Evolutionary conservation across 345 rosid genomes (phyloP).

Genomic region (Citrus australasica): DNA sequence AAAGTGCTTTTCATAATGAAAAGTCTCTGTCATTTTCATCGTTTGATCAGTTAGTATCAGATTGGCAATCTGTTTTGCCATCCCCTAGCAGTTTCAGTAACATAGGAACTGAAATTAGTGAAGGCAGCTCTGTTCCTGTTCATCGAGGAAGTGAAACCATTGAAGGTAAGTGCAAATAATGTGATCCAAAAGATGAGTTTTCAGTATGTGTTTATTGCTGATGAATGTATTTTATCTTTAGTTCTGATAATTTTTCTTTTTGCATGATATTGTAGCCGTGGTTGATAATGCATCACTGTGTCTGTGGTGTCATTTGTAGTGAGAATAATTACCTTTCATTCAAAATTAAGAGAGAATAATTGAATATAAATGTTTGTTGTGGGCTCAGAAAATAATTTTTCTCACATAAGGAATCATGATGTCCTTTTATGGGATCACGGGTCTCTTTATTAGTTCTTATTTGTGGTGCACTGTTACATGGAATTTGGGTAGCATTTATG

Average conservation of each 20-base stretch:
- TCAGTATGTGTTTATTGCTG: not conserved
- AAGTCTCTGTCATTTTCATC: constrained; percentile 33
- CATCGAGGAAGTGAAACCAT: constrained; percentile 21
- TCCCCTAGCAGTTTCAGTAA: constrained; percentile 31
- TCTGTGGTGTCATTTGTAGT: too few relatives aligned
- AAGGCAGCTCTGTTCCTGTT: constrained; percentile 15
- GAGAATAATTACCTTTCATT: not conserved
- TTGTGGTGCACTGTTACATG: too few relatives aligned
- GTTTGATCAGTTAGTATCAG: constrained; percentile 28
- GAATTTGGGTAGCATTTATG: too few relatives aligned
- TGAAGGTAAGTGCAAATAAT: constrained; percentile 10
- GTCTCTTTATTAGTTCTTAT: too few relatives aligned
- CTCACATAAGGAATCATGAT: too few relatives aligned
- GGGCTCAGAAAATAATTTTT: not conserved
- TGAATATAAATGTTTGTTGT: not conserved
- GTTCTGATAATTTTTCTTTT: not conserved
- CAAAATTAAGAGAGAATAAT: not conserved
- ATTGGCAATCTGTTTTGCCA: constrained; percentile 12
- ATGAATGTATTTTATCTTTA: not conserved
- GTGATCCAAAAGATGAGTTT: not conserved
- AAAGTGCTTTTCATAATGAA: constrained; percentile 18
- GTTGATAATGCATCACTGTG: not conserved
- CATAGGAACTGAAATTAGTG: constrained; percentile 21
- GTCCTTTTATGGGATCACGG: too few relatives aligned
- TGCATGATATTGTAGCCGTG: not conserved